Base-by-base conservation (phyloP, 441 rosid genomes). In the Adansonia gregorii region DNA sequence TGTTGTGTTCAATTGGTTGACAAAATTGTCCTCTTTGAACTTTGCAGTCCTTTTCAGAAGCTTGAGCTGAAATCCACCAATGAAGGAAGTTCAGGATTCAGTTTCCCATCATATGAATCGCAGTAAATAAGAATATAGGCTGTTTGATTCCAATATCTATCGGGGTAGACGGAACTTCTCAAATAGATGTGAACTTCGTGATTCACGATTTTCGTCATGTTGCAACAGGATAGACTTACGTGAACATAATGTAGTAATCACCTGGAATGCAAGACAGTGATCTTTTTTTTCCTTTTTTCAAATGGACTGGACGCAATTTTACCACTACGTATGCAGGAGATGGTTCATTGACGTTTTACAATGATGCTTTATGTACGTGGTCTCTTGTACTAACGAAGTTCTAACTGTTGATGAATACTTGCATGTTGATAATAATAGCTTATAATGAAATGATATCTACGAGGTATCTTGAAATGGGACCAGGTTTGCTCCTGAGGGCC, bases 31-130 rank as follows among this genome's bases (percentile, higher is more conserved):
- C 78, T 76, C 60, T 31, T 31, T 31, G 60, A 22, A 69, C 65
- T 35, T 48, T 2, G 58, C 94, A 93, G 97, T 84, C 99, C 97
- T 0, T 93, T 90, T 82, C 98, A 93, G 89, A 95, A 95, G 84
- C 94, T 93, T 68, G 95, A 94, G 81, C 89, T 92, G 82, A 91
- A 85, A 85, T 86, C 93, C 54, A 89, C 93, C 1, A 92, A 89
- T 59, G 96, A 76, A 35, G 48, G 49, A 87, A 88, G 94, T 82
- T 86, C 85, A 45, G 94, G 99, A 61, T 88, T 89, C 86, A 92
- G 94, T 78, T 93, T 89, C 80, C 91, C 98, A 17, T 85, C 94
- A 12, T 95, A 93, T 76, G 97, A 93, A 82, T 80, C 91, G 81
- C 99, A 91, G 82, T 92, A 70, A 88, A 84, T 46, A 43, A 52